phyloP scores from a whole-genome alignment of 345 rosid species.

The Melaleuca quinquenervia region DNA sequence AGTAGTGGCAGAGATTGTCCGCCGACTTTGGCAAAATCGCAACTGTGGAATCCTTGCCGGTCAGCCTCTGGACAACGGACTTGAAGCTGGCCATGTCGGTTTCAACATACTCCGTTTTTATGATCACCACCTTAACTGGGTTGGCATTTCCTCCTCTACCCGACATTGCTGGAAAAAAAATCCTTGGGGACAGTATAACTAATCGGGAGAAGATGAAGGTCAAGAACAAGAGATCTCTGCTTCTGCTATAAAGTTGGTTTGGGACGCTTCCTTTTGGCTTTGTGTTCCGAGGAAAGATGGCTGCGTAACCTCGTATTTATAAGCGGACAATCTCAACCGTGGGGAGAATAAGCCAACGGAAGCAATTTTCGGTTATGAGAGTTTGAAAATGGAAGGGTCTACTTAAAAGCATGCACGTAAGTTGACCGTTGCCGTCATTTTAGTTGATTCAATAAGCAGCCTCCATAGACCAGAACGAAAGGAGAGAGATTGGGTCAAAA shows the following conservation, averaged over 20 bases:
- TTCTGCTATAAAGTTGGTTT: not conserved
- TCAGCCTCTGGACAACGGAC: slow-evolving; percentile 2
- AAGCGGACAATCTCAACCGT: not conserved
- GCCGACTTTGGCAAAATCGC: not conserved
- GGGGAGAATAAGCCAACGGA: too few relatives aligned
- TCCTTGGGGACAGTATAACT: not conserved
- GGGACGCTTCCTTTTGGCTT: not conserved
- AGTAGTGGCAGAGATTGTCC: not conserved
- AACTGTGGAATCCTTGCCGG: slow-evolving; percentile 1
- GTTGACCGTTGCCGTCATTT: not conserved
- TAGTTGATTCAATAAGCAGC: not conserved
- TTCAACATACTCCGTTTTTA: not conserved
- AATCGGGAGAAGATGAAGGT: not conserved
- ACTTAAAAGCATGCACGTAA: not conserved
- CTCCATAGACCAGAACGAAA: not conserved
- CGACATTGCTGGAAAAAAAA: not conserved
- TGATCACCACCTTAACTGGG: slow-evolving; percentile 3
- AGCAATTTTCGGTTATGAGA: too few relatives aligned
- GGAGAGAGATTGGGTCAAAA: not conserved
- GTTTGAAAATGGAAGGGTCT: too few relatives aligned
- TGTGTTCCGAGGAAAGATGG: not conserved
- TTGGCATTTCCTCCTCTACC: not conserved
- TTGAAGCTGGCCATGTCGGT: slow-evolving; percentile 2
- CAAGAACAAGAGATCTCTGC: not conserved
- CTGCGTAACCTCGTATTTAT: not conserved